Base-by-base conservation (phyloP, 2,329 filamentous ascomycete species). In the Aspergillus ustus region DNA sequence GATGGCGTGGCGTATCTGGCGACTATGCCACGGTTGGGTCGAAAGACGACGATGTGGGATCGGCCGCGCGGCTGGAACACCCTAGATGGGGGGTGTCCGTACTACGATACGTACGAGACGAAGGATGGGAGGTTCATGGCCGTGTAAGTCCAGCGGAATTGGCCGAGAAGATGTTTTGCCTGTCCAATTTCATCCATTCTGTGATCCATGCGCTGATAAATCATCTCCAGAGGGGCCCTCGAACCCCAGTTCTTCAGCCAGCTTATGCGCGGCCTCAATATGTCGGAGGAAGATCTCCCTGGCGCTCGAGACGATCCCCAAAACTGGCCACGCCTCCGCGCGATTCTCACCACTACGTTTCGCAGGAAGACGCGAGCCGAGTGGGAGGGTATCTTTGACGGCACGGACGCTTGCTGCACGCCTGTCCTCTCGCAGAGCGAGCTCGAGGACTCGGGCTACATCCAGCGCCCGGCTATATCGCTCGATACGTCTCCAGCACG, bases 351-450 rank as follows among this genome's bases (percentile, higher is more conserved):
- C 22, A 4, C 22, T 25, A 4, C 22, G 22, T 49, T 49, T 25
- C 46, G 46, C 15, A 25, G 28, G 19, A 49, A 49, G 77, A 88
- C 88, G 6, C 83, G 92, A 50, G 71, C 76, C 1, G 89, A 95
- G 73, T 97, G 93, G 93, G 93, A 96, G 76, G 71, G 59, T 3
- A 81, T 94, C 5, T 97, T 96, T 73, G 91, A 95, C 74, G 90
- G 89, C 19, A 93, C 90, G 0, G 93, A 97, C 77, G 93, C 93
- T 1, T 97, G 93, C 75, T 91, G 88, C 66, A 91, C 90, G n/a
- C 93, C 93, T 0, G 91, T 96, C 1, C 80, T 95, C 31, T 87
- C 86, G 17, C 90, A 91, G 65, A 69, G 67, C 0, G 92, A 96
- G 75, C 79, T 96, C 43, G 85, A 91, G 67, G 67, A 74, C 17